Evolutionary conservation across 1,139 yeast genomes (phyloP).

Genomic region (Candida sanyaensis): DNA sequence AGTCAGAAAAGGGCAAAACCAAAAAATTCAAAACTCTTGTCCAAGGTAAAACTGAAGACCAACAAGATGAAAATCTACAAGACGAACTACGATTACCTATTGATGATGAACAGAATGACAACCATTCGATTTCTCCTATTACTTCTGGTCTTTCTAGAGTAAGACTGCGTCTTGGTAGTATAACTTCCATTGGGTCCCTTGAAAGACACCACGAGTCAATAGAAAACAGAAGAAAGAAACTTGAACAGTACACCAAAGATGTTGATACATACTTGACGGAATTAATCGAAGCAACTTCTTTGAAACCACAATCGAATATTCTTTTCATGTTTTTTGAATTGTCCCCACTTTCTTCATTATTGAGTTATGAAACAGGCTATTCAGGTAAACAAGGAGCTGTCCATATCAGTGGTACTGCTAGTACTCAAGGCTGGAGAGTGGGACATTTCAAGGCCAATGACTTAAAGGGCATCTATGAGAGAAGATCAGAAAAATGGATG

Average conservation of each 20-base stretch:
- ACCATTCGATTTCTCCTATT: slow-evolving; percentile 10
- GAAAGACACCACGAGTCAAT: slow-evolving; percentile 35
- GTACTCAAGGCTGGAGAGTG: slow-evolving; percentile 93
- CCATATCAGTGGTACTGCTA: slow-evolving; percentile 78
- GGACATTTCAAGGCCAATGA: slow-evolving; percentile 84
- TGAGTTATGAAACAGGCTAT: slow-evolving; percentile 80
- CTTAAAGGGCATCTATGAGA: slow-evolving; percentile 78
- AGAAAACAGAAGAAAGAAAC: slow-evolving; percentile 24
- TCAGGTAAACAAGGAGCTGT: slow-evolving; percentile 90
- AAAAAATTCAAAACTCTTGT: slow-evolving; percentile 4
- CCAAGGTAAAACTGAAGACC: slow-evolving; percentile 1
- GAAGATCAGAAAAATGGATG: slow-evolving; percentile 93
- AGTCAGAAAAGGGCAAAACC: slow-evolving; percentile 9
- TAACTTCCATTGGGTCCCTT: slow-evolving; percentile 27
- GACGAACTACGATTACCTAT: not conserved
- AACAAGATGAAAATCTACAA: not conserved
- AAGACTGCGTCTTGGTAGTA: slow-evolving; percentile 32
- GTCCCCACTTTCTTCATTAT: slow-evolving; percentile 81
- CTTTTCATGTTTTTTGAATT: slow-evolving; percentile 85
- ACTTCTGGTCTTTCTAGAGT: slow-evolving; percentile 22
- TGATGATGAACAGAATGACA: slow-evolving; percentile 9
- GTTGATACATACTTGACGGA: slow-evolving; percentile 67
- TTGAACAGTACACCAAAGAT: slow-evolving; percentile 39
- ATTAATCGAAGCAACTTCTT: slow-evolving; percentile 57
- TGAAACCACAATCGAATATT: slow-evolving; percentile 80